Conservation (phyloP, 768 basidiomycete genomes). For the Xerocomellus intermedius region DNA sequence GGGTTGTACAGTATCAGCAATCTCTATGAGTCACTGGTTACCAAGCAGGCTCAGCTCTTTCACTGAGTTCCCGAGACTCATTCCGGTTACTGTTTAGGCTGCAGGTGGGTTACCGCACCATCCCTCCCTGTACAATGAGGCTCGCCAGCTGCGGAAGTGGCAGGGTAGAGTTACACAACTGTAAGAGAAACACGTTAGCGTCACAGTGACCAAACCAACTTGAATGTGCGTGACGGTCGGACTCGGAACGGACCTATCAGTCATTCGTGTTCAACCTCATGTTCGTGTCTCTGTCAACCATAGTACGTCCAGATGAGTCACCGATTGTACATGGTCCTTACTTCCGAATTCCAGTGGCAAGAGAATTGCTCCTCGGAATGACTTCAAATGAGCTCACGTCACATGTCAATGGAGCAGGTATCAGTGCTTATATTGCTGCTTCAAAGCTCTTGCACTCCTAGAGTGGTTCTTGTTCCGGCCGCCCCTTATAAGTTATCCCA, state of each 20-base stretch:
- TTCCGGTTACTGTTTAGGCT: background rate
- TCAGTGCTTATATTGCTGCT: background rate
- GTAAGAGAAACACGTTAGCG: background rate
- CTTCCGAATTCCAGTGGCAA: background rate
- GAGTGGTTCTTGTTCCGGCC: constrained; percentile 18
- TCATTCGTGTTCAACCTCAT: background rate
- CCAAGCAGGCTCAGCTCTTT: background rate
- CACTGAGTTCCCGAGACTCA: background rate
- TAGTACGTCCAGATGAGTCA: background rate
- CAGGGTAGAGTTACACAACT: too few relatives aligned
- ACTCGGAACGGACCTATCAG: background rate
- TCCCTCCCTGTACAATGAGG: background rate
- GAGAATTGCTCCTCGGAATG: background rate
- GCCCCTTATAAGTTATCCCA: background rate
- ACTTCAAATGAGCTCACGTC: background rate
- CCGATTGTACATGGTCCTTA: background rate
- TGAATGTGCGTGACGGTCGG: background rate
- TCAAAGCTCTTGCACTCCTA: background rate
- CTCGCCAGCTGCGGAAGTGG: background rate
- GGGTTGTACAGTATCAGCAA: background rate
- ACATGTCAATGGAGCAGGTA: background rate
- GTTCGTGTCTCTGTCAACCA: background rate
- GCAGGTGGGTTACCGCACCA: background rate
- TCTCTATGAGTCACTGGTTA: too few relatives aligned
- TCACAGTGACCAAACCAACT: background rate